Percentiles rank a stretch among this genome's conserved stretches.
Conservation (phyloP, 2,329 filamentous ascomycete species). For the Hypoxylon sp. region DNA sequence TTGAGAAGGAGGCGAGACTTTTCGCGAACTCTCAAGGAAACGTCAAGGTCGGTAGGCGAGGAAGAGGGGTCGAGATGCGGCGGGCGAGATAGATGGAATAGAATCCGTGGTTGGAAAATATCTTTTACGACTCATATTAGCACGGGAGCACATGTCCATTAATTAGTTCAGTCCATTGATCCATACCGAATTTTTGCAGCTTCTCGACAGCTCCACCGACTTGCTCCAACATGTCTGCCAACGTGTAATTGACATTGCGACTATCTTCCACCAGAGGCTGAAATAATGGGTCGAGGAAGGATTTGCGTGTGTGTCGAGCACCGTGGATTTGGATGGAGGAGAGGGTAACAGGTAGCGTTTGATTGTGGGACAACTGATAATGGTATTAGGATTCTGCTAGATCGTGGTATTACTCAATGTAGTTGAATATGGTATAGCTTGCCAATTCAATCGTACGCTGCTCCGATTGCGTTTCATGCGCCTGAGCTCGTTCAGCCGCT, state of each 20-base stretch:
- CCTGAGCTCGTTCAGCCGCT: slow-evolving; percentile 41
- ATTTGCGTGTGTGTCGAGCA: slow-evolving; percentile 82
- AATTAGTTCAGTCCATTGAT: slow-evolving; percentile 16
- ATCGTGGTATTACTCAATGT: neutral
- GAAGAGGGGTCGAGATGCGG: slow-evolving; percentile 75
- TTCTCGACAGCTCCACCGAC: slow-evolving; percentile 59
- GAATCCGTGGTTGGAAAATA: slow-evolving; percentile 86
- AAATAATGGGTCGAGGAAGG: slow-evolving; percentile 86
- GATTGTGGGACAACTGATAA: slow-evolving; percentile 79
- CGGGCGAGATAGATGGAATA: slow-evolving; percentile 84
- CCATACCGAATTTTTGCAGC: slow-evolving; percentile 79
- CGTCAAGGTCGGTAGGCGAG: slow-evolving; percentile 81
- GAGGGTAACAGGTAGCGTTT: slow-evolving; percentile 87
- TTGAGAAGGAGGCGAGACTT: slow-evolving; percentile 87
- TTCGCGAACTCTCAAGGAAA: slow-evolving; percentile 82
- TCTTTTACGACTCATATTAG: slow-evolving; percentile 61
- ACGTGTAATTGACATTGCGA: slow-evolving; percentile 75
- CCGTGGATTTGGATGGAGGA: slow-evolving; percentile 86
- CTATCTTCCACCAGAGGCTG: slow-evolving; percentile 79
- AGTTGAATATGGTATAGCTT: slow-evolving; percentile 43
- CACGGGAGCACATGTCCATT: slow-evolving; percentile 41
- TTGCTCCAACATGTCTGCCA: slow-evolving; percentile 76
- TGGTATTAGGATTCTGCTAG: slow-evolving; percentile 9
- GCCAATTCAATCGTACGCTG: slow-evolving; percentile 74
- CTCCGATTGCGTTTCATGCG: slow-evolving; percentile 65